Percentiles rank a stretch among this genome's conserved stretches.
These are phyloP conservation scores for Clarireedia sp. DNA, from an alignment of 2,329 filamentous ascomycete species.

Conservation along the genomic window DNA sequence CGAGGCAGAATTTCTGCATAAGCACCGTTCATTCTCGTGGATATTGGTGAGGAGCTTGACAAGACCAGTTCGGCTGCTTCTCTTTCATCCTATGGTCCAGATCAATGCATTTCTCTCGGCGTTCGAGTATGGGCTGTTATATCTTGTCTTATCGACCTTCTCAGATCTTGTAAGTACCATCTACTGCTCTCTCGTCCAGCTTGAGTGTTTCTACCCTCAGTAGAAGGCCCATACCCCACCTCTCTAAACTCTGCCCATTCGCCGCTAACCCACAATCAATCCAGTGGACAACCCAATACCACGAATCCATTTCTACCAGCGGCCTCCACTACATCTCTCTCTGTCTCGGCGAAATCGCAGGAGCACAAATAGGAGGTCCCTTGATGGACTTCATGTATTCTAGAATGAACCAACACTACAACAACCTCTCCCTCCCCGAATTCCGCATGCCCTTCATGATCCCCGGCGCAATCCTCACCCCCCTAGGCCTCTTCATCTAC, in stretches of 20 bases:
- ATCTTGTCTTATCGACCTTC: slow-evolving; percentile 50
- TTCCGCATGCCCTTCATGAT: slow-evolving; percentile 52
- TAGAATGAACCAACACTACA: slow-evolving; percentile 21
- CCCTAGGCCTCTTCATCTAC: slow-evolving; percentile 47
- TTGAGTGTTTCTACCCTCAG: too few species aligned
- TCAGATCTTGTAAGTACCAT: slow-evolving; percentile 34
- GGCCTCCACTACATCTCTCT: slow-evolving; percentile 46
- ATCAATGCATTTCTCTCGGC: slow-evolving; percentile 42
- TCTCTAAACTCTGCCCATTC: too few species aligned
- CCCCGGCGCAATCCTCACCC: slow-evolving; percentile 43
- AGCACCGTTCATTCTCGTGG: slow-evolving; percentile 22
- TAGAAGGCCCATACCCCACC: too few species aligned
- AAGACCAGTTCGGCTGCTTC: slow-evolving; percentile 39
- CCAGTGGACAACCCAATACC: slow-evolving; percentile 44
- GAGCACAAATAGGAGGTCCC: slow-evolving; percentile 23
- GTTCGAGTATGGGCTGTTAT: slow-evolving; percentile 44
- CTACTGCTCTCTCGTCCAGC: too few species aligned
- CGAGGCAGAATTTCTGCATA: slow-evolving; percentile 41
- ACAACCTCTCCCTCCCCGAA: slow-evolving; percentile 53
- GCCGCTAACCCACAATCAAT: too few species aligned
- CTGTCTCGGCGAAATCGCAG: slow-evolving; percentile 35
- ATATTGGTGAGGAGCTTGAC: slow-evolving; percentile 34
- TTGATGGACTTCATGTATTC: slow-evolving; percentile 22
- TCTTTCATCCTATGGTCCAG: slow-evolving; percentile 45
- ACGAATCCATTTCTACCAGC: slow-evolving; percentile 45